Percentiles rank a stretch among this genome's conserved stretches.
Evolutionary conservation across 2,329 filamentous ascomycete genomes (phyloP).

Genomic region (Talaromyces sp.): DNA sequence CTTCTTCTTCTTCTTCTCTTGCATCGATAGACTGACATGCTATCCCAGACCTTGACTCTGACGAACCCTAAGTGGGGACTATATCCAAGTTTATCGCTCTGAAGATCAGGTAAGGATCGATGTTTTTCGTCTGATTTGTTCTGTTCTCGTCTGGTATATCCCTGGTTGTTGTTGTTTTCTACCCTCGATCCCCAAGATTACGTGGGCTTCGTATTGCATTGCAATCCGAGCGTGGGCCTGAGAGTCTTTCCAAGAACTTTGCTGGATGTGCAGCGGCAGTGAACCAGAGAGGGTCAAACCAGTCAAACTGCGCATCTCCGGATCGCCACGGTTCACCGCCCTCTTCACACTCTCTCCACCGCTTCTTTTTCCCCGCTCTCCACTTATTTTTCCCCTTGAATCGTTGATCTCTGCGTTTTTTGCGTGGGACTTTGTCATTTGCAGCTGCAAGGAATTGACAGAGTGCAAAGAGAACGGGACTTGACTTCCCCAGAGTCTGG

Average conservation of each 20-base stretch:
- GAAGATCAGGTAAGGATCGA: background rate
- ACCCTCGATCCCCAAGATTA: constrained; percentile 6
- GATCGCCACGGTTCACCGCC: constrained; percentile 17
- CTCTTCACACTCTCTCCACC: constrained; percentile 15
- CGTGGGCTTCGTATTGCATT: constrained; percentile 18
- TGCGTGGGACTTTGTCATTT: background rate
- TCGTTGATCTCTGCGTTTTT: constrained; percentile 2
- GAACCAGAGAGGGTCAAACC: background rate
- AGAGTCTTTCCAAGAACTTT: background rate
- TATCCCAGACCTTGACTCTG: background rate
- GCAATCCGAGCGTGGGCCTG: constrained; percentile 16
- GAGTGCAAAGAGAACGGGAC: constrained; percentile 10
- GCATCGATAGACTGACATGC: background rate
- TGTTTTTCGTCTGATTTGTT: background rate
- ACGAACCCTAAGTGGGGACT: background rate
- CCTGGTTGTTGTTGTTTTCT: too few species aligned
- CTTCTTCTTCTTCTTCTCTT: background rate
- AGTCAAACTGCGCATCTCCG: background rate
- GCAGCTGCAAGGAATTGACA: background rate
- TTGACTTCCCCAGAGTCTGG: constrained; percentile 5
- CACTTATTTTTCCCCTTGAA: background rate
- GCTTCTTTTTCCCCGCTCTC: constrained; percentile 23
- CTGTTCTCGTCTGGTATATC: background rate
- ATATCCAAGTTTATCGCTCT: background rate
- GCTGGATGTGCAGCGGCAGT: background rate